Base-by-base conservation (phyloP, 1,284 basidiomycete genomes). In the Ustilago vetiveriae region DNA sequence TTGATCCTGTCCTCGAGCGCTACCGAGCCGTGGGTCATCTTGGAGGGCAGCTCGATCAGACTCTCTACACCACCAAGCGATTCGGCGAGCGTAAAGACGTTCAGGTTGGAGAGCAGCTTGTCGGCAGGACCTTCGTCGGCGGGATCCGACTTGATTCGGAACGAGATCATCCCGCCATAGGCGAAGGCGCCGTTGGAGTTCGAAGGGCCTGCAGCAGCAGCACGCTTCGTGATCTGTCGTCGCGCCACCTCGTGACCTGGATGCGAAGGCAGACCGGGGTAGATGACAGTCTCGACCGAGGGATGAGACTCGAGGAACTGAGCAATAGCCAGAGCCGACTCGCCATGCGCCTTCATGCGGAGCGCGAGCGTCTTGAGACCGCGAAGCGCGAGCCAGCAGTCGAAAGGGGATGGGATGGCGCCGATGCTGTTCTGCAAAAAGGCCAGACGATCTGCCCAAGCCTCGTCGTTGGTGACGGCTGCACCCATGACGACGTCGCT, bases 341-440 rank as follows among this genome's bases (percentile, higher is more conserved):
- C 67, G 1, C 94, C 94, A 76, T 97, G 94, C 32, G 89, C 88
- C 66, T 90, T 88, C 88, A 94, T 92, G 19, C 76, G 72, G 4
- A 79, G 52, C 13, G 74, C 36, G 4, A 79, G 87, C 6, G 94
- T 98, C 86, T 98, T 98, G 65, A 90, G 87, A 13, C 93, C 93
- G 21, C 94, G 88, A 81, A 93, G 90, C 4, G 91, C 90, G 48
- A 98, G 88, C 90, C 92, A 96, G 76, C 86, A 90, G 84, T 98
- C 95, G 82, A 91, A 90, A 2, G 94, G 85, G 33, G 90, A 92
- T 0, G 94, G 92, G 0, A 93, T 87, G 9, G 92, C 91, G 9
- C 94, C 94, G 73, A 90, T 89, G 37, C 92, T 90, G 80, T 95
- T 96, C 81, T 98, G 95, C 4, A 97, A 85, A 87, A 95, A 98